phyloP scores from a whole-genome alignment of 305 asterid species.

The Solanum hybrid region DNA sequence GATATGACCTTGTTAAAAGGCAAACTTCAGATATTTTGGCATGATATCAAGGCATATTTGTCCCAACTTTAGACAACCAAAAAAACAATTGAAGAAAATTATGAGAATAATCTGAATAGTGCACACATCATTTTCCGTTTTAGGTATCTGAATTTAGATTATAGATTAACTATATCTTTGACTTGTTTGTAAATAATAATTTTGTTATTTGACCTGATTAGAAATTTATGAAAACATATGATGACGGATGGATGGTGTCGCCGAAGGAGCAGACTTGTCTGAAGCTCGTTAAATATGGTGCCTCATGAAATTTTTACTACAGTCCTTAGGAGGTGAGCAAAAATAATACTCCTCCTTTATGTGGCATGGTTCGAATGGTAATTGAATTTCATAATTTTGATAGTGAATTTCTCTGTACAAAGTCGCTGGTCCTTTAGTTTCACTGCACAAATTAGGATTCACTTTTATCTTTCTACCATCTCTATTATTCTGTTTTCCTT shows the following conservation, averaged over 20 bases:
- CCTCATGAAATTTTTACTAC: not conserved
- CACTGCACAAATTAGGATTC: not conserved
- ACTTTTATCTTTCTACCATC: not conserved
- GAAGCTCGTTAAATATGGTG: not conserved
- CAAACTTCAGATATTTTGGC: not conserved
- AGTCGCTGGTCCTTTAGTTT: not conserved
- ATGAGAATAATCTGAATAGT: not conserved
- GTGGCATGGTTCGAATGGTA: not conserved
- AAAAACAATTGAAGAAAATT: not conserved
- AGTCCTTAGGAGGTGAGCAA: not conserved
- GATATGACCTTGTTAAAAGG: not conserved
- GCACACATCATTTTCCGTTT: not conserved
- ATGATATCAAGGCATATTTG: not conserved
- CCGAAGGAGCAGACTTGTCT: not conserved
- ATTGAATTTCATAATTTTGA: not conserved
- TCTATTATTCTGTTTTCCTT: not conserved
- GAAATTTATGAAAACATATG: not conserved
- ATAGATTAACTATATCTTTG: not conserved
- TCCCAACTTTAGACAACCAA: not conserved
- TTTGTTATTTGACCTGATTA: not conserved
- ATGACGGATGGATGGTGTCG: not conserved
- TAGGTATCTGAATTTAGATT: not conserved
- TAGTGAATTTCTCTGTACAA: not conserved
- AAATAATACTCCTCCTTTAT: not conserved
- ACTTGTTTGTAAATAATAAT: not conserved